These are phyloP conservation scores for Trichoderma harzianum DNA, from an alignment of 2,329 filamentous ascomycete genomes.

Conservation along the genomic window DNA sequence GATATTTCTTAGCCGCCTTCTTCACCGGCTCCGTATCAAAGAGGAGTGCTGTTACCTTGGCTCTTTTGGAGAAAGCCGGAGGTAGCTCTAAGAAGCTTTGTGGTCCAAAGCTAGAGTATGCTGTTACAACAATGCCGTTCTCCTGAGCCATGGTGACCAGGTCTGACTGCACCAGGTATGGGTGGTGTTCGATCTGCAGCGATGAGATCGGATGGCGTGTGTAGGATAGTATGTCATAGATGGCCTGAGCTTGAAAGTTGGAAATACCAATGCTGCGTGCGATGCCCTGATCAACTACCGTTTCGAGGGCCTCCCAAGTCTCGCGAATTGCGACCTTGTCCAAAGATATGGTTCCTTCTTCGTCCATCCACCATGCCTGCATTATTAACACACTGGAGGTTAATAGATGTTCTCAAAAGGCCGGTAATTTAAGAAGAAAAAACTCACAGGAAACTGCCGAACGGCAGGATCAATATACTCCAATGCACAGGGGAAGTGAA, in stretches of 20 bases:
- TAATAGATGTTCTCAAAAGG: not conserved
- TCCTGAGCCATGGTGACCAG: constrained; percentile 56
- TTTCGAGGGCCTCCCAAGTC: constrained; percentile 77
- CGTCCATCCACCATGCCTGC: not conserved
- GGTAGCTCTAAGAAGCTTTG: constrained; percentile 39
- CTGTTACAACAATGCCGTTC: constrained; percentile 57
- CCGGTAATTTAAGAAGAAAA: no score
- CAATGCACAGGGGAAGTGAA: constrained; percentile 59
- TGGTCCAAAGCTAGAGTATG: constrained; percentile 65
- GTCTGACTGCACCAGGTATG: constrained; percentile 59
- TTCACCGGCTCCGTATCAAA: constrained; percentile 24
- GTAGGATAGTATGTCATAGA: constrained; percentile 61
- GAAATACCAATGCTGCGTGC: constrained; percentile 62
- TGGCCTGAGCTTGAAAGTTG: constrained; percentile 65
- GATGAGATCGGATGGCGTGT: constrained; percentile 44
- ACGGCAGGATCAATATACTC: constrained; percentile 42
- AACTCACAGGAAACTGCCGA: constrained; percentile 34
- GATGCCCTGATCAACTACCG: constrained; percentile 48
- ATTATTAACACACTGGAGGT: not conserved
- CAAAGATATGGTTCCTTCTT: constrained; percentile 48
- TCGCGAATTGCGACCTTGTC: constrained; percentile 66
- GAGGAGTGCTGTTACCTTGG: constrained; percentile 28
- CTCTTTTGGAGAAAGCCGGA: constrained; percentile 18
- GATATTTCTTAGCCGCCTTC: constrained; percentile 49
- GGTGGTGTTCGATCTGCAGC: constrained; percentile 68